Percentiles rank a stretch among this genome's conserved stretches.
phyloP scores from a whole-genome alignment of 116 monocot species.

The Trichopus zeylanicus region DNA sequence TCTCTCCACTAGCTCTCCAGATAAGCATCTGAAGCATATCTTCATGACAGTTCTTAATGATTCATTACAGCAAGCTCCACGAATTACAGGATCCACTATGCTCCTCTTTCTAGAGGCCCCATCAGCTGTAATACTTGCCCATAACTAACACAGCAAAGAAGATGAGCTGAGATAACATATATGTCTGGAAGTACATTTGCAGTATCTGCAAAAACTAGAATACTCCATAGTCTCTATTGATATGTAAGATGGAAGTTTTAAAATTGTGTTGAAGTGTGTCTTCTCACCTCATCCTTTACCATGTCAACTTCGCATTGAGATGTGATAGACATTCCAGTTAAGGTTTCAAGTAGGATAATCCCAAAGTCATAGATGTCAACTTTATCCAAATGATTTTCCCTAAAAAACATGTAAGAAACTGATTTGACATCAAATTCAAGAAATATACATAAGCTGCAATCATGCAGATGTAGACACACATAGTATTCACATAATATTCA shows the following conservation, averaged over 20 bases:
- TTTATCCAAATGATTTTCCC: constrained; percentile 45
- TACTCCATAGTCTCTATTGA: not conserved
- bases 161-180: not conserved
- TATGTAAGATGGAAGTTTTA: not conserved
- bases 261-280: not conserved
- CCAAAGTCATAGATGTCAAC: constrained; percentile 85
- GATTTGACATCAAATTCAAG: not conserved
- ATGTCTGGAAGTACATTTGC: no score
- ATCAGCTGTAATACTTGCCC: constrained; percentile 41
- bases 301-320: constrained; percentile 33
- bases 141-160: constrained; percentile 30
- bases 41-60: constrained; percentile 81
- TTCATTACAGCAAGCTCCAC: constrained; percentile 44
- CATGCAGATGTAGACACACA: no score
- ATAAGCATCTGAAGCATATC: constrained; percentile 70
- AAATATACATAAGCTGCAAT: not conserved
- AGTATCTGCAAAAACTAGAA: not conserved
- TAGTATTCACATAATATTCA: not conserved
- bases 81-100: constrained; percentile 43
- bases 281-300: constrained; percentile 52
- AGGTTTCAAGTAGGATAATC: constrained; percentile 75
- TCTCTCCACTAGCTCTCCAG: constrained; percentile 47
- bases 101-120: constrained; percentile 36
- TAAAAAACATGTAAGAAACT: not conserved
- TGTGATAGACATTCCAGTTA: constrained; percentile 58